phyloP scores from a whole-genome alignment of 2,329 filamentous ascomycete species.

The Acephala macrosclerotiorum region DNA sequence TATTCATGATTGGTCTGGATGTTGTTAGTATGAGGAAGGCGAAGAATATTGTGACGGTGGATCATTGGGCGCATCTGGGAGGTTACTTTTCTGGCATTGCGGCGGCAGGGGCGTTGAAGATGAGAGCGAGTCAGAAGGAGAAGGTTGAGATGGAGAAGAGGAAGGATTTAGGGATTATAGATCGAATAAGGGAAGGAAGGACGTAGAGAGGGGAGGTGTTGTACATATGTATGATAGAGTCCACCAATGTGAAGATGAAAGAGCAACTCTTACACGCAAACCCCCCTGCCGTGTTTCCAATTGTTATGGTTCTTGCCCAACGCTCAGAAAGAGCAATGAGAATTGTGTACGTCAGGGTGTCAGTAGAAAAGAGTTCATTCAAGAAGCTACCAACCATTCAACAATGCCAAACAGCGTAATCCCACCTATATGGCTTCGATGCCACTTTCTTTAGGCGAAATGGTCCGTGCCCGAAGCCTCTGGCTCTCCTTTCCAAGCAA shows the following conservation, averaged over 20 bases:
- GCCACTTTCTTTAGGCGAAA: too few species aligned
- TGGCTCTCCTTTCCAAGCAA: too few species aligned
- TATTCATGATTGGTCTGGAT: constrained; percentile 58
- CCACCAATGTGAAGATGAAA: background rate
- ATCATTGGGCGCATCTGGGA: constrained; percentile 49
- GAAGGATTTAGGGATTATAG: constrained; percentile 31
- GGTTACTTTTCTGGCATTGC: constrained; percentile 45
- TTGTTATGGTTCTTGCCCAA: too few species aligned
- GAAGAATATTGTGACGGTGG: constrained; percentile 36
- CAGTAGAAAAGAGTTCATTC: too few species aligned
- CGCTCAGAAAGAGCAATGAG: too few species aligned
- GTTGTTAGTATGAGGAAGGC: constrained; percentile 49
- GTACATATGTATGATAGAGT: background rate
- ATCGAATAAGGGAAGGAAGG: constrained; percentile 33
- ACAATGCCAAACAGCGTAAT: too few species aligned
- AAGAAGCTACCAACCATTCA: too few species aligned
- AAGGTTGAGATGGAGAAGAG: constrained; percentile 35
- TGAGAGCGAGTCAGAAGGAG: constrained; percentile 34
- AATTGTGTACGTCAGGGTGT: too few species aligned
- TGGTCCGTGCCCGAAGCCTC: too few species aligned
- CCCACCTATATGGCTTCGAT: too few species aligned
- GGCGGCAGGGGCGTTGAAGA: constrained; percentile 36
- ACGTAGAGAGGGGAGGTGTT: background rate
- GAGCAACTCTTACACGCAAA: background rate
- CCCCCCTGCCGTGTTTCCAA: too few species aligned